These are phyloP conservation scores for Tolypocladium amazonense DNA, from an alignment of 2,329 filamentous ascomycete genomes.

Conservation along the genomic window DNA sequence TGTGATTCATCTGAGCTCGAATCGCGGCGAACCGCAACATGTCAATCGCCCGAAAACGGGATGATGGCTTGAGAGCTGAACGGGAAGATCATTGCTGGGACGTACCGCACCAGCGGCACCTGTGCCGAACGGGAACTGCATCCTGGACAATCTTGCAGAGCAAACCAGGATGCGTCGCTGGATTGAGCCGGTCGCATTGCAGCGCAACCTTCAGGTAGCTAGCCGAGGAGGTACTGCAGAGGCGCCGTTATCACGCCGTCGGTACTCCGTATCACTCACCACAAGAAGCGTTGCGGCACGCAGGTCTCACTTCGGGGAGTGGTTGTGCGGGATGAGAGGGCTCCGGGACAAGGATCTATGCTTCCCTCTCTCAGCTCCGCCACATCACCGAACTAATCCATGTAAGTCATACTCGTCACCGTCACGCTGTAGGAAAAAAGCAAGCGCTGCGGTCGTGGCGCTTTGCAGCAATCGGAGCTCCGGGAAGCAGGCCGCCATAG, in stretches of 20 bases:
- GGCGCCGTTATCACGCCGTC: background rate
- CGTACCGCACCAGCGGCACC: background rate
- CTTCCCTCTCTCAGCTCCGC: background rate
- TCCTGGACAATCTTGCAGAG: background rate
- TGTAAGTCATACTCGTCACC: background rate
- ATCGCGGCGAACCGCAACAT: background rate
- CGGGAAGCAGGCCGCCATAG: background rate
- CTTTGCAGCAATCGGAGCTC: background rate
- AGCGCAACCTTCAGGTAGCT: background rate
- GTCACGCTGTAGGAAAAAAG: background rate
- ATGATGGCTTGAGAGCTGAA: conserved; percentile 1
- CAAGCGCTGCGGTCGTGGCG: background rate
- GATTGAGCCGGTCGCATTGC: background rate
- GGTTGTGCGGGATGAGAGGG: too few species aligned
- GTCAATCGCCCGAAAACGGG: background rate
- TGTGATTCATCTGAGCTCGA: background rate
- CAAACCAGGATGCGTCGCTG: background rate
- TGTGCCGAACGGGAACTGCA: background rate
- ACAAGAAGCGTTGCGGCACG: background rate
- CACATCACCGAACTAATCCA: background rate
- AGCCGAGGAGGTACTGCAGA: too few species aligned
- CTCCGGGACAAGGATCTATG: background rate
- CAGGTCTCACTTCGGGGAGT: background rate
- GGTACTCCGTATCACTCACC: background rate
- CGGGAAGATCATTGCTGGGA: background rate